phyloP scores from a whole-genome alignment of 768 basidiomycete species.

The Lactarius tabidus region DNA sequence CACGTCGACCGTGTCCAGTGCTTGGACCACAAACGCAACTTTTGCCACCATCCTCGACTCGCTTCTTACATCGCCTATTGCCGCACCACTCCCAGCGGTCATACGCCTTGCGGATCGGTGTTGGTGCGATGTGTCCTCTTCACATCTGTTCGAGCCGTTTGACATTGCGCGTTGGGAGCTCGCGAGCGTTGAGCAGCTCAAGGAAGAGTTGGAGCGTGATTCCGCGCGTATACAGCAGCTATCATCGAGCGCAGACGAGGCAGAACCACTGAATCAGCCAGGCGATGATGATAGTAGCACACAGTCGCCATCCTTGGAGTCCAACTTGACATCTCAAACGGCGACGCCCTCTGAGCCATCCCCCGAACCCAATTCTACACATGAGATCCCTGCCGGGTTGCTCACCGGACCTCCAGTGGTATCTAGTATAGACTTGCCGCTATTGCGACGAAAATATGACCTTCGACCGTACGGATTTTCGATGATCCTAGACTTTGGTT shows the following conservation, averaged over 20 bases:
- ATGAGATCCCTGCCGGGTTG: neutral
- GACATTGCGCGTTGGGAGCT: slow-evolving; percentile 73
- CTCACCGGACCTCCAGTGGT: slow-evolving; percentile 11
- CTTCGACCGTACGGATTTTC: slow-evolving; percentile 68
- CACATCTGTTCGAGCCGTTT: slow-evolving; percentile 70
- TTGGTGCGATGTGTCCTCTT: slow-evolving; percentile 75
- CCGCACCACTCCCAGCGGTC: slow-evolving; percentile 44
- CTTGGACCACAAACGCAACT: slow-evolving; percentile 72
- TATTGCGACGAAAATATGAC: slow-evolving; percentile 52
- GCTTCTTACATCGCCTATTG: slow-evolving; percentile 36
- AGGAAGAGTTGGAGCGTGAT: slow-evolving; percentile 36
- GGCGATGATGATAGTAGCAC: neutral
- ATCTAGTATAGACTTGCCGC: neutral
- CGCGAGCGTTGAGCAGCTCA: slow-evolving; percentile 51
- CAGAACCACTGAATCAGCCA: slow-evolving; percentile 2
- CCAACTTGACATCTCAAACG: neutral
- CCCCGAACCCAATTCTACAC: slow-evolving; percentile 3
- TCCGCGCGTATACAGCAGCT: slow-evolving; percentile 34
- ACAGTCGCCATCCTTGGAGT: neutral
- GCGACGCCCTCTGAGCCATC: neutral
- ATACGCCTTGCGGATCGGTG: slow-evolving; percentile 74
- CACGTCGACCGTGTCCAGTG: slow-evolving; percentile 54
- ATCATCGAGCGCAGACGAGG: neutral
- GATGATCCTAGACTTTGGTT: slow-evolving; percentile 70
- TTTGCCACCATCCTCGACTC: slow-evolving; percentile 62